A percentile compares a stretch with the other conserved stretches of the same genome.
Evolutionary conservation across 306 rosid genomes (phyloP).

Genomic region (Sindora glabra): DNA sequence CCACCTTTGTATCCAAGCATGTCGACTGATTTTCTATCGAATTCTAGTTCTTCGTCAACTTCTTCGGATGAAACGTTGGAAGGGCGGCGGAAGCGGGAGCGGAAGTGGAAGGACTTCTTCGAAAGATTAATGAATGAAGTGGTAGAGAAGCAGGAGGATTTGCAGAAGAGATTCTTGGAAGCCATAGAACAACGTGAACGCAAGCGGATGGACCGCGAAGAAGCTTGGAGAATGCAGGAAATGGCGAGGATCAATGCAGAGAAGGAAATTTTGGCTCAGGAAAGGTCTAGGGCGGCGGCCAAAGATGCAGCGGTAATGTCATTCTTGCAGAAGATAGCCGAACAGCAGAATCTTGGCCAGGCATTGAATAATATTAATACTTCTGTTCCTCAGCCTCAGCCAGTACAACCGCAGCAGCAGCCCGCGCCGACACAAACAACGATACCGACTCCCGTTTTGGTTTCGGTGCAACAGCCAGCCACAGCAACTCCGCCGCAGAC

Average conservation of each 20-base stretch:
- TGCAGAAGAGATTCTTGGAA: slow-evolving; percentile 71
- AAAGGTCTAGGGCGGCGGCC: slow-evolving; percentile 55
- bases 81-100: slow-evolving; percentile 49
- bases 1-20: slow-evolving; percentile 25
- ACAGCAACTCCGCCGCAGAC: background rate
- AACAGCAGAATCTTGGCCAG: slow-evolving; percentile 34
- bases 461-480: background rate
- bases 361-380: slow-evolving; percentile 12
- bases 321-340: slow-evolving; percentile 67
- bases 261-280: slow-evolving; percentile 65
- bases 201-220: slow-evolving; percentile 56
- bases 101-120: slow-evolving; percentile 89
- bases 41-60: slow-evolving; percentile 58
- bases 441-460: background rate
- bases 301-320: slow-evolving; percentile 76
- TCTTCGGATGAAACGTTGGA: slow-evolving; percentile 50
- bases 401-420: background rate
- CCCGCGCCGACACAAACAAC: background rate
- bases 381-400: background rate
- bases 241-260: slow-evolving; percentile 55
- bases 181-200: slow-evolving; percentile 72
- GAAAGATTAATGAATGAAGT: slow-evolving; percentile 72
- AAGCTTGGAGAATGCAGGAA: slow-evolving; percentile 79
- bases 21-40: slow-evolving; percentile 35
- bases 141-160: slow-evolving; percentile 66